Evolutionary conservation across 163 green algal species (phyloP), one percentile per base, ranked within the genome.

Genomic region (Prototheca wickerhamii): DNA sequence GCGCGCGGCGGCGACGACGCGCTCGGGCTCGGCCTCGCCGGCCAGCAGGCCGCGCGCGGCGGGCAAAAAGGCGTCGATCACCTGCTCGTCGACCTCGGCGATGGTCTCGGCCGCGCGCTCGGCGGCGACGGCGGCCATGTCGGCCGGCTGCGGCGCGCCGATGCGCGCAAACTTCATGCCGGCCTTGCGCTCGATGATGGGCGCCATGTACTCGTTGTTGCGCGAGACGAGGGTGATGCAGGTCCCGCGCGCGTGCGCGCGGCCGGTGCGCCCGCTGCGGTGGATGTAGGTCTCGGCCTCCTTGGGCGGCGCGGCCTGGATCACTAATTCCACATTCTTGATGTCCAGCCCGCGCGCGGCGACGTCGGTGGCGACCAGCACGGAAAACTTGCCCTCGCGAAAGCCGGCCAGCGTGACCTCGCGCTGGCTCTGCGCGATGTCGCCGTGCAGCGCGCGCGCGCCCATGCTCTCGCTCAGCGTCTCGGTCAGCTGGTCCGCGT

Each of bases 321-420:
- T 63, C 31, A 98, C 89, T 52, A 98, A 84, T 69, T 97, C 91
- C 31, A 99, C 86, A 30, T 84, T 83, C 37, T 64, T 86, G 79
- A 99, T 96, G 82, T 99, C 94, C 58, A 99, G 86, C 0, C 94
- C 94, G 20, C 94, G 75, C 0, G 94, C 94, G 20, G 94, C 94
- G 30, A 99, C 94, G 70, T 99, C 94, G 4, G 94, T 99, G 26
- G 94, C 94, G 21, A 98, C 92, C 51, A 99, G 80, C 62, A 97
- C 85, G 17, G 69, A 73, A 63, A 99, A 98, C 58, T 85, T 84
- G 70, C 85, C 87, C 18, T 65, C 74, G 28, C 85, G 79, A 76
- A 96, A 96, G 15, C 78, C 78, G 28, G 78, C 65, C 65, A 94
- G 74, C 10, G 81, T 87, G 55, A 75, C 58, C 76, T 87, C 80